phyloP scores from a whole-genome alignment of 371 early-diverging fungal genomes.

The Actinomucor elegans region DNA sequence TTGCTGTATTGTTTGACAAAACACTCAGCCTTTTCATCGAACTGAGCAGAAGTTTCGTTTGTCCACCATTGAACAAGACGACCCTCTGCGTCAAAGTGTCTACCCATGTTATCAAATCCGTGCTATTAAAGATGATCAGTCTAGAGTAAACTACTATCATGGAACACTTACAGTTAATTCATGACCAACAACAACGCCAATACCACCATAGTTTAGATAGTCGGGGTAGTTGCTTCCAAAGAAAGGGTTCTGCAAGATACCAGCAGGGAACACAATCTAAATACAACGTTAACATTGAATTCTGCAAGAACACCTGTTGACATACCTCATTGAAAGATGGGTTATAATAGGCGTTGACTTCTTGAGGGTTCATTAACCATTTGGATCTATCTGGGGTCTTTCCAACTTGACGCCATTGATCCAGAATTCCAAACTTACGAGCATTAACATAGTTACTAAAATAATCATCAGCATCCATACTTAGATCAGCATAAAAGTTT shows the following conservation, averaged over 20 bases:
- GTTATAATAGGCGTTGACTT: slow-evolving; percentile 63
- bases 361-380: slow-evolving; percentile 62
- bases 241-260: slow-evolving; percentile 59
- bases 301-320: too few relatives aligned
- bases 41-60: slow-evolving; percentile 43
- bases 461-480: slow-evolving; percentile 30
- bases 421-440: slow-evolving; percentile 21
- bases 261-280: slow-evolving; percentile 60
- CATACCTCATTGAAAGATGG: slow-evolving; percentile 49
- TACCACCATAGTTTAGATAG: slow-evolving; percentile 60
- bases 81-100: slow-evolving; percentile 50
- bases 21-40: slow-evolving; percentile 53
- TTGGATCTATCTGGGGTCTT: slow-evolving; percentile 41
- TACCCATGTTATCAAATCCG: slow-evolving; percentile 50
- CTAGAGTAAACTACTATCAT: background rate
- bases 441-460: slow-evolving; percentile 50
- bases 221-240: slow-evolving; percentile 39
- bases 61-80: slow-evolving; percentile 64
- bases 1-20: slow-evolving; percentile 63
- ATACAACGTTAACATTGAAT: background rate
- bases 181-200: slow-evolving; percentile 64
- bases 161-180: slow-evolving; percentile 54
- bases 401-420: slow-evolving; percentile 33
- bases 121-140: slow-evolving; percentile 23
- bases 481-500: slow-evolving; percentile 43